These are phyloP conservation scores for Aspergillus heteromorphus DNA, from an alignment of 495 filamentous ascomycete genomes.

Conservation along the genomic window DNA sequence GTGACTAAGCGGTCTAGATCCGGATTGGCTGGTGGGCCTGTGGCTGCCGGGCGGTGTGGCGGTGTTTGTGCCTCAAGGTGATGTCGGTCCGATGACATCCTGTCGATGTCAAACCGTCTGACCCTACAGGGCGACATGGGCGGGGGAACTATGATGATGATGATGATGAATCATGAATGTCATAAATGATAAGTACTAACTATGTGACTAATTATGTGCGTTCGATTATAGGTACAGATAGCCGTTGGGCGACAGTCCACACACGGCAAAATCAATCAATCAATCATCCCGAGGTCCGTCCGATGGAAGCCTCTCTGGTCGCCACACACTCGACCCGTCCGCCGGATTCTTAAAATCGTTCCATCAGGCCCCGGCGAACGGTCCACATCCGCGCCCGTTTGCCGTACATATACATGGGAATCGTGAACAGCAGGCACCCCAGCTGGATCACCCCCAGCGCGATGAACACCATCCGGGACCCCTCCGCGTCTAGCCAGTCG, in stretches of 20 bases:
- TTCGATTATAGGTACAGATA: too few species aligned
- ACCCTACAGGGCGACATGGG: too few species aligned
- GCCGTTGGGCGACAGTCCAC: too few species aligned
- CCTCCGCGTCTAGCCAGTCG: slow-evolving; percentile 70
- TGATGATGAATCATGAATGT: too few species aligned
- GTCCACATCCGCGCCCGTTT: slow-evolving; percentile 98
- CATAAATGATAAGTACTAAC: too few species aligned
- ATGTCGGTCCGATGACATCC: neutral
- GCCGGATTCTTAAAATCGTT: slow-evolving; percentile 57
- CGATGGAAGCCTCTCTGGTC: neutral
- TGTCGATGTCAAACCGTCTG: neutral
- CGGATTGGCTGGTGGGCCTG: neutral
- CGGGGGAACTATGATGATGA: too few species aligned
- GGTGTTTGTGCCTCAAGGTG: too few species aligned
- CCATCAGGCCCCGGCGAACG: slow-evolving; percentile 81
- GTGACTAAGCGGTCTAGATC: neutral
- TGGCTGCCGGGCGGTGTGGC: neutral
- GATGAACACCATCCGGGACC: slow-evolving; percentile 72
- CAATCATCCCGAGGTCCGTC: neutral
- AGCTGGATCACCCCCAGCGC: slow-evolving; percentile 86
- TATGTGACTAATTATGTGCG: too few species aligned
- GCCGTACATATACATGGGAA: slow-evolving; percentile 95
- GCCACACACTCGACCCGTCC: neutral
- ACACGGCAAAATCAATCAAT: neutral
- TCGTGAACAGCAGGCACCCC: slow-evolving; percentile 63